Conservation (phyloP, 257 asterid species). For the Ophiorrhiza pumila region DNA sequence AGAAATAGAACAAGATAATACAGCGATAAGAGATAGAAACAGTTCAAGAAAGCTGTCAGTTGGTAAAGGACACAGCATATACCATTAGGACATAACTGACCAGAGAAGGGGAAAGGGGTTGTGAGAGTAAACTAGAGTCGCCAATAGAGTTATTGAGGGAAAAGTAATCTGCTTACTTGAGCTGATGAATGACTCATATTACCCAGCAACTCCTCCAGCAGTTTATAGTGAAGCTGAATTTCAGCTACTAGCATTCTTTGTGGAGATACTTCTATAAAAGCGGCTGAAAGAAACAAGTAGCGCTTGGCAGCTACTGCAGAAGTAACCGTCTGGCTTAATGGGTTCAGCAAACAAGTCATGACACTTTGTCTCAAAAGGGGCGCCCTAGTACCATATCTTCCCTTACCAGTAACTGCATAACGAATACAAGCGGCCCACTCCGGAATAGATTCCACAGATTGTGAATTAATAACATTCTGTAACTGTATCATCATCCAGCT, state of each 20-base stretch:
- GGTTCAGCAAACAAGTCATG: conserved; percentile 84
- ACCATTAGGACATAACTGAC: neutral
- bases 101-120: neutral
- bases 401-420: conserved; percentile 96
- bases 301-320: conserved; percentile 87
- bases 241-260: conserved; percentile 71
- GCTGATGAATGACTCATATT: conserved; percentile 95
- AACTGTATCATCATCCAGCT: conserved; percentile 77
- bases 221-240: conserved; percentile 58
- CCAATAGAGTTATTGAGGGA: neutral
- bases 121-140: neutral
- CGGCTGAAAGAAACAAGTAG: conserved; percentile 87
- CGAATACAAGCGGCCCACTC: conserved; percentile 96
- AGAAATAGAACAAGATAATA: neutral
- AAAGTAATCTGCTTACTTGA: conserved; percentile 58
- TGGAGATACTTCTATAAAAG: conserved; percentile 80
- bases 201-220: conserved; percentile 80
- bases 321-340: conserved; percentile 68
- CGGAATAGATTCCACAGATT: conserved; percentile 90
- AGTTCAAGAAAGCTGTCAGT: neutral
- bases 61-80: neutral
- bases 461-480: conserved; percentile 69
- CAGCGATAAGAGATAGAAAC: neutral
- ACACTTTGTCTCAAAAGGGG: conserved; percentile 79
- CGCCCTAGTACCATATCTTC: conserved; percentile 71